These are phyloP conservation scores for Fistulifera solaris DNA, from an alignment of 108 stramenopile genomes.

Conservation along the genomic window DNA sequence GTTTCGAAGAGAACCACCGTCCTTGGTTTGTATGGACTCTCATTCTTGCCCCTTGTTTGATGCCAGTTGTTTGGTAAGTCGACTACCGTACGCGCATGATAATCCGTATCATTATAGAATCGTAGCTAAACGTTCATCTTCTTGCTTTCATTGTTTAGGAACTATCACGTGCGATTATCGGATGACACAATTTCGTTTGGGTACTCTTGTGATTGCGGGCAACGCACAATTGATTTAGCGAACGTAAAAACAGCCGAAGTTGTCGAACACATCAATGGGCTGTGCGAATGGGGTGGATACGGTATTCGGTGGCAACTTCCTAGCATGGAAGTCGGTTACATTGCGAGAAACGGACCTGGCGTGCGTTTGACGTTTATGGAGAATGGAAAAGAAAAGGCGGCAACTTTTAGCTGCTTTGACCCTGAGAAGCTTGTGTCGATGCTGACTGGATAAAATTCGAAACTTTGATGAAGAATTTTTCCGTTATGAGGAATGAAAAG, in stretches of 20 bases:
- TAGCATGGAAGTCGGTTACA: background rate
- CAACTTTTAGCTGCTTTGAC: conserved; percentile 12
- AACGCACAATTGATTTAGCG: background rate
- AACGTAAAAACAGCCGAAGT: background rate
- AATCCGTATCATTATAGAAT: no score
- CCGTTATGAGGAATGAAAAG: no score
- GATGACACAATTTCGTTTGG: background rate
- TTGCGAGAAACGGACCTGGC: conserved; percentile 2
- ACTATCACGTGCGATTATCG: conserved; percentile 1
- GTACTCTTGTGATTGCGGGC: conserved; percentile 1
- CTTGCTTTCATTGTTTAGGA: background rate
- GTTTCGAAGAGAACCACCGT: background rate
- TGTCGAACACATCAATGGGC: background rate
- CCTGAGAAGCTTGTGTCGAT: conserved; percentile 4
- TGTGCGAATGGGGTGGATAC: conserved; percentile 5
- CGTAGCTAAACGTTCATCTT: background rate
- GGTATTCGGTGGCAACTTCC: conserved; percentile 5
- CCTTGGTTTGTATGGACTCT: conserved; percentile 4
- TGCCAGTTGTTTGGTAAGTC: conserved; percentile 4
- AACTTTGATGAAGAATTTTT: no score
- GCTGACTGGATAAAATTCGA: background rate
- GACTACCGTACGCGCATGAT: no score
- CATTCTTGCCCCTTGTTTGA: conserved; percentile 2
- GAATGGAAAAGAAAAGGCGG: conserved; percentile 1
- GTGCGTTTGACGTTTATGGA: conserved; percentile 5